Base-by-base conservation (phyloP, 306 rosid species). In the Sechiopsis laciniata region DNA sequence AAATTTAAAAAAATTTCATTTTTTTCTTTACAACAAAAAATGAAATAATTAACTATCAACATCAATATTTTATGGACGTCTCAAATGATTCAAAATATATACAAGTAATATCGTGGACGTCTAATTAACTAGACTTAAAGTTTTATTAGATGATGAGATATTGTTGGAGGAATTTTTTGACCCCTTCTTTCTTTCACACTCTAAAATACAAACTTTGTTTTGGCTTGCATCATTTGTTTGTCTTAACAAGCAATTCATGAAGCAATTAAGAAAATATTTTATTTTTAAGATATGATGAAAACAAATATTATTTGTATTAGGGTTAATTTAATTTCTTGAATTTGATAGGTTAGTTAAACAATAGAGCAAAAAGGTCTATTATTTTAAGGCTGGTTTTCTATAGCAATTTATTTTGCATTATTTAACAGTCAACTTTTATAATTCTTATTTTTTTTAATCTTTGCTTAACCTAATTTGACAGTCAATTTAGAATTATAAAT, bases 181-280 rank as follows among this genome's bases (percentile, higher is more conserved):
- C 72, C 3, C 19, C 14, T 40, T 40, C 55, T 66, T 66, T 48
- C 72, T 66, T 66, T 66, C 72, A 45, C 0, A 16, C 2, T 42
- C 35, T 66, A 16, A 20, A 45, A 40, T 66, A 42, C 50, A 7
- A 24, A 24, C 7, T 45, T 66, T 66, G 7, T 45, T 45, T 60
- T 35, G 14, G 32, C 16, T 66, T 45, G 10, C 54, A 66, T 65
- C 71, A 66, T 66, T 66, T 66, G 51, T 46, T 66, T 66, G 19
- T 20, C 12, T 66, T 42, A 66, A 42, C 35, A 19, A 66, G 35
- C 52, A 45, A 66, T 22, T 42, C 72, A 66, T 42, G 2, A 42
- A 16, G 15, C 45, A 10, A 42, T 60, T 26, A 5, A 26, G 5
- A 15, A 32, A 37, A 15, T n/a, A 0, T 3, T 37, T 37, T 64